A percentile compares a stretch with the other conserved stretches of the same genome.
These are phyloP conservation scores for Nicotiana tomentosiformis DNA, from an alignment of 257 asterid genomes.

Conservation along the genomic window DNA sequence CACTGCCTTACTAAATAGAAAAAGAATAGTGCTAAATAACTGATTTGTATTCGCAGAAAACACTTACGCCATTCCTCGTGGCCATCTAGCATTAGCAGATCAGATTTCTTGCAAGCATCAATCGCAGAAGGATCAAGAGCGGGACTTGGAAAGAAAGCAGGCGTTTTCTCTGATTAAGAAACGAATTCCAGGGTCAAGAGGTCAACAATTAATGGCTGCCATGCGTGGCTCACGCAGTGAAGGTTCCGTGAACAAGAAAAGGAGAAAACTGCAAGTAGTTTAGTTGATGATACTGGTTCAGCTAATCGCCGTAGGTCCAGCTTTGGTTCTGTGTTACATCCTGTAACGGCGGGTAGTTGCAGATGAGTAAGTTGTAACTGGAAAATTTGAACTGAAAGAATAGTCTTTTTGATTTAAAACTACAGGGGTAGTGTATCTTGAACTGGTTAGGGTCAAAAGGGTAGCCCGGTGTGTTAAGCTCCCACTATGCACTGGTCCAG, in stretches of 20 bases:
- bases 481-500: too few relatives aligned
- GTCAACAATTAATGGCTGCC: constrained; percentile 48
- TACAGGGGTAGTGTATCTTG: too few relatives aligned
- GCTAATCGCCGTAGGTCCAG: constrained; percentile 13
- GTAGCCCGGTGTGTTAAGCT: too few relatives aligned
- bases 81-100: constrained; percentile 23
- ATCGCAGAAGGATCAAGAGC: constrained; percentile 46
- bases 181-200: constrained; percentile 36
- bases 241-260: constrained; percentile 37
- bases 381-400: not conserved
- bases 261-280: constrained; percentile 23
- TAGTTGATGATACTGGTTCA: constrained; percentile 10
- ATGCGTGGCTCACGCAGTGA: constrained; percentile 27
- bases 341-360: constrained; percentile 23
- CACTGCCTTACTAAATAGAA: not conserved
- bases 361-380: constrained; percentile 3
- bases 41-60: constrained; percentile 23
- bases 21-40: not conserved
- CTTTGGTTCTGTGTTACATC: constrained; percentile 6
- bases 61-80: constrained; percentile 28
- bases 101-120: constrained; percentile 46
- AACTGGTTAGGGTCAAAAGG: too few relatives aligned
- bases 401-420: not conserved
- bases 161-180: constrained; percentile 39
- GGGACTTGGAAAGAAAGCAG: constrained; percentile 36